Percentiles rank a stretch among this genome's conserved stretches.
These are phyloP conservation scores for Batrachochytrium dendrobatidis DNA, from an alignment of 371 early-diverging fungal genomes.

Conservation along the genomic window DNA sequence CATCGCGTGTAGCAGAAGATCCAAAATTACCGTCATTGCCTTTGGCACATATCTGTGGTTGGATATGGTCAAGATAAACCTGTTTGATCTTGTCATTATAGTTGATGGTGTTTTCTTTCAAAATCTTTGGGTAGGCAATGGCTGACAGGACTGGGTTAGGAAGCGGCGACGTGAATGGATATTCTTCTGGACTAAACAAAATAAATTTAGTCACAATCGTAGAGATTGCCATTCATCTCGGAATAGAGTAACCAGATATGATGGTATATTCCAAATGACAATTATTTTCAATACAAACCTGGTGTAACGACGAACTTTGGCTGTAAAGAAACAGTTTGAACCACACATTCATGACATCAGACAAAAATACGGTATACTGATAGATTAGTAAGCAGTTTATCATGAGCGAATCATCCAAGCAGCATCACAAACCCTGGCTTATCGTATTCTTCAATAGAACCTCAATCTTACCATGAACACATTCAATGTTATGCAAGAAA, in stretches of 20 bases:
- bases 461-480: conserved; percentile 66
- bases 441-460: neutral
- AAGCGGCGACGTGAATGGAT: conserved; percentile 78
- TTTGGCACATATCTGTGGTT: conserved; percentile 27
- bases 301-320: conserved; percentile 79
- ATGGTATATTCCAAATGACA: no score
- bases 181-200: conserved; percentile 82
- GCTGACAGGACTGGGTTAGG: conserved; percentile 82
- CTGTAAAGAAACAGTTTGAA: conserved; percentile 41
- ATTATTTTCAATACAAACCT: conserved; percentile 12
- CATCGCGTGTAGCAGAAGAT: conserved; percentile 83
- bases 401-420: no score
- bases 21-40: conserved; percentile 87
- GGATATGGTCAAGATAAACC: conserved; percentile 53
- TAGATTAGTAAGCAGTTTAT: no score
- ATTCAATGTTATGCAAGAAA: conserved; percentile 84
- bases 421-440: no score
- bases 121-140: conserved; percentile 63
- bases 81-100: conserved; percentile 71
- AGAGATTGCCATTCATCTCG: neutral
- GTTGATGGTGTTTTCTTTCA: conserved; percentile 72
- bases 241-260: no score
- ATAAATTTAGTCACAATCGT: neutral
- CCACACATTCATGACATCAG: no score
- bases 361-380: no score